Percentiles rank a stretch among this genome's conserved stretches.
Conservation (phyloP, 495 filamentous ascomycete species). For the Astrothelium subdiscretum region DNA sequence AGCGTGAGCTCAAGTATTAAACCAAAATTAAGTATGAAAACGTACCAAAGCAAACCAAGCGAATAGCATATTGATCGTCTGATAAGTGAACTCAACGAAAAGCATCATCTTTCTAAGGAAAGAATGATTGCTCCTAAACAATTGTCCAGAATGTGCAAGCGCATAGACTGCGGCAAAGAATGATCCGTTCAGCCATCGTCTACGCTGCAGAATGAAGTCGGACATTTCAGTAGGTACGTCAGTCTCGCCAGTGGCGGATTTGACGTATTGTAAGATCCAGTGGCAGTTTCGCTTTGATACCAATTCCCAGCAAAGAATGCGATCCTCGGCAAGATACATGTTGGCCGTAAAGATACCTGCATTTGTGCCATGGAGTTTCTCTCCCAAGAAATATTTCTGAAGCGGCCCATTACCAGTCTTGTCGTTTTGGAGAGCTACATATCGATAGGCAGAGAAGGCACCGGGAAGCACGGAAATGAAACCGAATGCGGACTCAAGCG, state of each 20-base stretch:
- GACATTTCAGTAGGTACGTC: conserved; percentile 94
- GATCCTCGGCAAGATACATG: conserved; percentile 99
- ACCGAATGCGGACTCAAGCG: conserved; percentile 91
- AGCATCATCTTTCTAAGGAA: conserved; percentile 80
- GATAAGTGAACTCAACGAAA: conserved; percentile 84
- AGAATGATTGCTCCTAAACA: conserved; percentile 85
- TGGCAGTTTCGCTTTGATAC: conserved; percentile 93
- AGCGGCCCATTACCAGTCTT: conserved; percentile 83
- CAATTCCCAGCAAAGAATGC: conserved; percentile 98
- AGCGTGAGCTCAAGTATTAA: background rate
- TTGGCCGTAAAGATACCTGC: conserved; percentile 98
- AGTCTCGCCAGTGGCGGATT: conserved; percentile 89
- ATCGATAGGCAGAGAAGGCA: conserved; percentile 96
- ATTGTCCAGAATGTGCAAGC: conserved; percentile 84
- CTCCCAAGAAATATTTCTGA: conserved; percentile 94
- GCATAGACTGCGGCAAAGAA: conserved; percentile 99
- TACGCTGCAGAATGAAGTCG: conserved; percentile 89
- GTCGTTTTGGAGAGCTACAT: conserved; percentile 89
- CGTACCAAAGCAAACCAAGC: conserved; percentile 91
- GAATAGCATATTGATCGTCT: conserved; percentile 93
- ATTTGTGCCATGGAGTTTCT: conserved; percentile 92
- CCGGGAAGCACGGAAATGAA: conserved; percentile 96
- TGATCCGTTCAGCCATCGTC: conserved; percentile 95
- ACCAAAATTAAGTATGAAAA: background rate
- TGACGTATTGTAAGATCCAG: conserved; percentile 97